Conservation (phyloP, 108 stramenopile species). For the Asterionellopsis glacialis region DNA sequence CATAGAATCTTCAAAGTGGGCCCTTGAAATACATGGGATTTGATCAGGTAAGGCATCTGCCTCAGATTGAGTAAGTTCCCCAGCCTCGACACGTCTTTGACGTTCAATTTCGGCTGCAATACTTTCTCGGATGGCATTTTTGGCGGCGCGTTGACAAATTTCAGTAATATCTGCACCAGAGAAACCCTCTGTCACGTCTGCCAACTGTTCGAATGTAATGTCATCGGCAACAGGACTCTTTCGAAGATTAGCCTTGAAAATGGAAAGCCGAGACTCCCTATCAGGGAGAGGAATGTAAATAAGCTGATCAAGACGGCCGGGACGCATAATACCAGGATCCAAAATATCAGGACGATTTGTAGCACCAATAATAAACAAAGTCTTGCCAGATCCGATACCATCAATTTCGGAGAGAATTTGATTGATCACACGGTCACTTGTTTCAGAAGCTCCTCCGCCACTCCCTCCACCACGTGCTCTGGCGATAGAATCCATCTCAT, state of each 20-base stretch:
- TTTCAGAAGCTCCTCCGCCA: slow-evolving; percentile 88
- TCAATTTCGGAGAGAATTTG: slow-evolving; percentile 99
- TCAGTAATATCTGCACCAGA: slow-evolving; percentile 97
- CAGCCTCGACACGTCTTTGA: slow-evolving; percentile 75
- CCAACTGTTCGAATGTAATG: slow-evolving; percentile 72
- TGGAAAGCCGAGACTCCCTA: slow-evolving; percentile 76
- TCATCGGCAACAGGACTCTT: slow-evolving; percentile 87
- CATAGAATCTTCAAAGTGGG: slow-evolving; percentile 89
- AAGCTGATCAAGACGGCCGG: slow-evolving; percentile 98
- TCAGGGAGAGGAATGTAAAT: slow-evolving; percentile 99
- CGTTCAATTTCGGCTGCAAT: slow-evolving; percentile 84
- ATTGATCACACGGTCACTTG: slow-evolving; percentile 99
- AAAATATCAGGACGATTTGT: slow-evolving; percentile 99
- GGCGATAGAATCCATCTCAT: slow-evolving; percentile 99
- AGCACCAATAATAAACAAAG: slow-evolving; percentile 98
- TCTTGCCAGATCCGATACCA: slow-evolving; percentile 96
- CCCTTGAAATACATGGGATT: slow-evolving; percentile 70
- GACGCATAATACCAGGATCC: slow-evolving; percentile 98
- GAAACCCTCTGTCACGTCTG: slow-evolving; percentile 89
- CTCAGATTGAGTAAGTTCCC: slow-evolving; percentile 82
- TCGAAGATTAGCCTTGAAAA: slow-evolving; percentile 96
- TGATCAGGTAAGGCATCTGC: slow-evolving; percentile 76
- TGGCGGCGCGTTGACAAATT: slow-evolving; percentile 93
- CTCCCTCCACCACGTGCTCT: slow-evolving; percentile 90
- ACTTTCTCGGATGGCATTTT: slow-evolving; percentile 92